These are phyloP conservation scores for Trichoderma asperellum DNA, from an alignment of 2,329 filamentous ascomycete genomes.

Conservation along the genomic window DNA sequence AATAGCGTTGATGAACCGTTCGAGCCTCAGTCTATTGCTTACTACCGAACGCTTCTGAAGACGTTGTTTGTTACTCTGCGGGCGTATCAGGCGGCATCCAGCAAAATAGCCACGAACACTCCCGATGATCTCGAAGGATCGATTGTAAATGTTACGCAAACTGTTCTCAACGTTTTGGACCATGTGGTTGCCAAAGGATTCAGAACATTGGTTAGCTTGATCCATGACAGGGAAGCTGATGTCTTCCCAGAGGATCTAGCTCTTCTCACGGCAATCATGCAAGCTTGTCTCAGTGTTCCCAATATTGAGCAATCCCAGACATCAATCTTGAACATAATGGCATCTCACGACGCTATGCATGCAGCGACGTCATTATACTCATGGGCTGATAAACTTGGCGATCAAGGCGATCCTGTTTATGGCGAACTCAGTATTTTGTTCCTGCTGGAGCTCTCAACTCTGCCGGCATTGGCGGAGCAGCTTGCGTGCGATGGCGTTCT, in stretches of 20 bases:
- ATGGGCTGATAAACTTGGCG: slow-evolving; percentile 83
- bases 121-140: slow-evolving; percentile 42
- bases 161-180: slow-evolving; percentile 78
- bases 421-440: slow-evolving; percentile 91
- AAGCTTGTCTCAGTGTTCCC: slow-evolving; percentile 79
- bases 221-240: slow-evolving; percentile 72
- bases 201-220: slow-evolving; percentile 74
- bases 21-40: slow-evolving; percentile 58
- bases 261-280: slow-evolving; percentile 84
- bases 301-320: slow-evolving; percentile 72
- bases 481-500: slow-evolving; percentile 87
- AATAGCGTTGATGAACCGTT: slow-evolving; percentile 60
- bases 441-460: slow-evolving; percentile 81
- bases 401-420: slow-evolving; percentile 83
- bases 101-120: slow-evolving; percentile 39
- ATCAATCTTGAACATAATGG: slow-evolving; percentile 71
- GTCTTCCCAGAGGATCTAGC: slow-evolving; percentile 78
- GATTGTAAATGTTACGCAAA: slow-evolving; percentile 56
- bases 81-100: slow-evolving; percentile 55
- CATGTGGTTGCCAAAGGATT: slow-evolving; percentile 81
- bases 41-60: slow-evolving; percentile 83
- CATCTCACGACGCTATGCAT: slow-evolving; percentile 73
- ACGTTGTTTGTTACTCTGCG: slow-evolving; percentile 82
- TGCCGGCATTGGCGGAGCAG: slow-evolving; percentile 82
- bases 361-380: slow-evolving; percentile 87